Evolutionary conservation across 2,329 filamentous ascomycete genomes (phyloP), one percentile per base, ranked within the genome.

Genomic region (Pezicula carpinea): DNA sequence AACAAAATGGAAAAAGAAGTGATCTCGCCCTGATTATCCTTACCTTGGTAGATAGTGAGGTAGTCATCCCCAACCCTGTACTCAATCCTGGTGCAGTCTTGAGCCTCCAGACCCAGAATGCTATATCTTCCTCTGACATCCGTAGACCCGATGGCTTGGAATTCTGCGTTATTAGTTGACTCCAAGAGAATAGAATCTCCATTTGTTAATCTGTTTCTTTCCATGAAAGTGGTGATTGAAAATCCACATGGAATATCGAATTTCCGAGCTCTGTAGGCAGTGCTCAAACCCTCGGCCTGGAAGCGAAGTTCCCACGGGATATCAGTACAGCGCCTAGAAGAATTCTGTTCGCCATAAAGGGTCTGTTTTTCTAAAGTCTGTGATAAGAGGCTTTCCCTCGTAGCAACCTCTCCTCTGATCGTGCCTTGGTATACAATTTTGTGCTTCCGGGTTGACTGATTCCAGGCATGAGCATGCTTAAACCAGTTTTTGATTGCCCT

Each of bases 31-130:
- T 4, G 13, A 11, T 42, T 23, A 13, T 38, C n/a, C 7, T 36
- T 36, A 6, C 19, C 19, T 31, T 52, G 46, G 29, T 44, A 41
- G 18, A 55, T 38, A 14, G 40, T 52, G 4, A 62, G 44, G 13
- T 41, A 43, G 15, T 65, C 51, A n/a, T 75, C 70, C 1, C 74
- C 75, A 2, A 72, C 71, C 21, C 70, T 72, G 53, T 85, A 78
- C 55, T 82, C 75, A n/a, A 85, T 59, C 6, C 73, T 75, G 50
- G 77, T 54, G 0, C 81, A 75, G 29, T 77, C 66, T 14, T 74
- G 72, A 1, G 85, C 74, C 8, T 83, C 74, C 1, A 89, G 67
- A 0, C 83, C 87, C 44, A 95, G 76, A 53, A 95, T 88, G 60
- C 85, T 91, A 61, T 81, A 87, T 39, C 81, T 72, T 2, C 85